Evolutionary conservation across 139 green algal genomes (phyloP).

Genomic region (Chara braunii): DNA sequence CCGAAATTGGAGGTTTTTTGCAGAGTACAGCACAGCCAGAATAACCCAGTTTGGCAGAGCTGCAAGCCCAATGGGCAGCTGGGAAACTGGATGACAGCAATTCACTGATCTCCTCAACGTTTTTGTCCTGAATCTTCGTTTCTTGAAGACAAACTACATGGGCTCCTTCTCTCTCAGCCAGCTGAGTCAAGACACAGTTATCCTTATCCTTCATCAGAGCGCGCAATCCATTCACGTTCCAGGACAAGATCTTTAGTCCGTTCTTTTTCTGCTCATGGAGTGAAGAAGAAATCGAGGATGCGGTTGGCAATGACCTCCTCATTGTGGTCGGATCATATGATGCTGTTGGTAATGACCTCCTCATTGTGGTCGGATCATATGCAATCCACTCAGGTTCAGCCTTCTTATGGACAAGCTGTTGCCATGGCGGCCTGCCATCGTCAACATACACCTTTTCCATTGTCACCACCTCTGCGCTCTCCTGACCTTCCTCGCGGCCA

Average conservation of each 20-base stretch:
- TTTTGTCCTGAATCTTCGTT: conserved; percentile 46
- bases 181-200: not conserved
- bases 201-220: conserved; percentile 40
- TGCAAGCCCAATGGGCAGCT: conserved; percentile 29
- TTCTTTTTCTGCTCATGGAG: conserved; percentile 3
- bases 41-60: conserved; percentile 37
- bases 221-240: conserved; percentile 44
- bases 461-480: no score
- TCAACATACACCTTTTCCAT: no score
- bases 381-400: conserved; percentile 11
- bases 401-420: not conserved
- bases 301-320: not conserved
- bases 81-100: not conserved
- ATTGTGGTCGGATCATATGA: not conserved
- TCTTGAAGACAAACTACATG: conserved; percentile 46
- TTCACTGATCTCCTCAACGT: conserved; percentile 21
- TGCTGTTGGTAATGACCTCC: not conserved
- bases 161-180: conserved; percentile 28
- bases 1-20: conserved; percentile 22
- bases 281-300: not conserved
- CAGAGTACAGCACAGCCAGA: conserved; percentile 39
- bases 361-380: conserved; percentile 30
- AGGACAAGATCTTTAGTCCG: conserved; percentile 29
- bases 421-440: no score
- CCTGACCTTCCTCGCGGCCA: no score